Evolutionary conservation across 2,329 filamentous ascomycete species (phyloP).

Genomic region (Paracorniculantispora psalliotae): DNA sequence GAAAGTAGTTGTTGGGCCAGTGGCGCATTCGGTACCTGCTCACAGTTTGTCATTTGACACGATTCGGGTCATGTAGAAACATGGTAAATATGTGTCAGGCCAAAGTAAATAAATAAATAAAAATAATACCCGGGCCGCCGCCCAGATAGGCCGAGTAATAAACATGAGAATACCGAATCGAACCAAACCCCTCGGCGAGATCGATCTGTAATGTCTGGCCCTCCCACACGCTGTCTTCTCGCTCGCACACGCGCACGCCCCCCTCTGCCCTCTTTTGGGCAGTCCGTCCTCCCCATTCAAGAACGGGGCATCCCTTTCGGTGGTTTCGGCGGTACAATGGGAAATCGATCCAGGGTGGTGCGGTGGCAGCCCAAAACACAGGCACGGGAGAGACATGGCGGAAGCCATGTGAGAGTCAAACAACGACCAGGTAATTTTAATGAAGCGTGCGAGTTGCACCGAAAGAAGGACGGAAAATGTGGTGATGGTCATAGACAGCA

Average conservation of each 20-base stretch:
- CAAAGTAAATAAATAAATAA: no score
- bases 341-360: neutral
- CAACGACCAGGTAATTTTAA: no score
- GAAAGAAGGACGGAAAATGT: neutral
- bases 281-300: neutral
- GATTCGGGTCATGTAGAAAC: no score
- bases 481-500: neutral
- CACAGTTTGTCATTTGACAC: no score
- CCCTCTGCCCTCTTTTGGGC: neutral
- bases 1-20: no score
- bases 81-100: no score
- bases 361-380: neutral
- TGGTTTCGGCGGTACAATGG: constrained; percentile 4
- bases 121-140: no score
- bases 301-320: neutral
- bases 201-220: constrained; percentile 6
- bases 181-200: constrained; percentile 1
- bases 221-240: neutral
- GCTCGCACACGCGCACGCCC: neutral
- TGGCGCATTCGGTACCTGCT: no score
- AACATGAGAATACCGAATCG: neutral
- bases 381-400: neutral
- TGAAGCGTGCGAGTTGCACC: neutral
- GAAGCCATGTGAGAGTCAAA: no score
- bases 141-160: neutral